A percentile compares a stretch with the other conserved stretches of the same genome.
Conservation (phyloP, 495 filamentous ascomycete species). For the Astrothelium subdiscretum region DNA sequence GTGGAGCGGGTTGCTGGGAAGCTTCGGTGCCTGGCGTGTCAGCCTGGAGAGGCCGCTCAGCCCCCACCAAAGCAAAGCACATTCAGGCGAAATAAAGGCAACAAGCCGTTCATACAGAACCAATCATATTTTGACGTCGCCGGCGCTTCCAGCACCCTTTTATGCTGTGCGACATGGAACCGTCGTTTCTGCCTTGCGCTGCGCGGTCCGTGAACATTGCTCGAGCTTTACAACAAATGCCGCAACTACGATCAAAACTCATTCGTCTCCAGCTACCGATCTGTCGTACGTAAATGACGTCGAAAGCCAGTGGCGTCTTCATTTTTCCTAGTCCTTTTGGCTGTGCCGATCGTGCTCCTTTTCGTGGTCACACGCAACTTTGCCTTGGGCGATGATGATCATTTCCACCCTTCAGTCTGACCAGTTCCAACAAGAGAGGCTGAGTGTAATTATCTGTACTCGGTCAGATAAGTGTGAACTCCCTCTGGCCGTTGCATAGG, state of each 20-base stretch:
- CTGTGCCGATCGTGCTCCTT: not conserved
- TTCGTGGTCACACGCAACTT: not conserved
- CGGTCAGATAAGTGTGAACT: not conserved
- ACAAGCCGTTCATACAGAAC: not conserved
- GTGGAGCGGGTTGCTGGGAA: not conserved
- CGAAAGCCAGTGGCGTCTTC: not conserved
- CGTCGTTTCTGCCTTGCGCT: slow-evolving; percentile 1
- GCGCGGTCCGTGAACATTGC: not conserved
- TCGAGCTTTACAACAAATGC: not conserved
- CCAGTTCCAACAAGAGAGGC: not conserved
- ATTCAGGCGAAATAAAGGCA: not conserved
- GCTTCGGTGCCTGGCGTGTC: not conserved
- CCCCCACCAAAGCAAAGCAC: not conserved
- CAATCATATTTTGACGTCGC: not conserved
- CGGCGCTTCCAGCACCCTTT: not conserved
- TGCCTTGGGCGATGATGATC: not conserved
- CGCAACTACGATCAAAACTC: not conserved
- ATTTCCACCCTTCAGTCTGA: not conserved
- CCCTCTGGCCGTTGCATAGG: not conserved
- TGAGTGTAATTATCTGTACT: not conserved
- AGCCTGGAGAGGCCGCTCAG: slow-evolving; percentile 3
- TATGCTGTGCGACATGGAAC: not conserved
- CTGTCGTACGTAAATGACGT: not conserved
- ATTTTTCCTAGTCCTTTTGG: not conserved
- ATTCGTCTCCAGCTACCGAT: not conserved